Percentiles rank a stretch among this genome's conserved stretches.
Conservation (phyloP, 768 basidiomycete genomes). For the Kwoniella dendrophila region DNA sequence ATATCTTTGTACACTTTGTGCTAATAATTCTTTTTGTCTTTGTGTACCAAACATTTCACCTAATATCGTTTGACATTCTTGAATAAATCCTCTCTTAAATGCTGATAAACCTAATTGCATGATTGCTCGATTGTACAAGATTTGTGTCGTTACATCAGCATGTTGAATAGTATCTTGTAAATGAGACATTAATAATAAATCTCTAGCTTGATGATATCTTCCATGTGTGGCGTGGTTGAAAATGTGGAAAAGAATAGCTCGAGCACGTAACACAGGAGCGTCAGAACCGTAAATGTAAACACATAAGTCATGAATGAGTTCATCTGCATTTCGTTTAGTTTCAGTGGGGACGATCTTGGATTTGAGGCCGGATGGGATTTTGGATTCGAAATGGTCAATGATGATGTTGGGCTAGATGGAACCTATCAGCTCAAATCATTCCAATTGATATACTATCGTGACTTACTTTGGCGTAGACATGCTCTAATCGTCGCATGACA, state of each 20-base stretch:
- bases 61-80: constrained; percentile 87
- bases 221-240: constrained; percentile 97
- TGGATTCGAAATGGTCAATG: constrained; percentile 79
- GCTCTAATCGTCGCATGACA: constrained; percentile 92
- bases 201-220: constrained; percentile 92
- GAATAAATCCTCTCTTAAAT: constrained; percentile 91
- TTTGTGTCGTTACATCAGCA: constrained; percentile 94
- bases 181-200: constrained; percentile 98
- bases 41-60: constrained; percentile 96
- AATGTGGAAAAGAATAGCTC: constrained; percentile 96
- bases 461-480: constrained; percentile 93
- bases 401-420: constrained; percentile 79
- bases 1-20: constrained; percentile 93
- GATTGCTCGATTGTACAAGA: constrained; percentile 94
- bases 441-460: not conserved
- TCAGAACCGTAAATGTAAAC: constrained; percentile 89
- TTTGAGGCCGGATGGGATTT: constrained; percentile 58
- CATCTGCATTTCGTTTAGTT: constrained; percentile 64
- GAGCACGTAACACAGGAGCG: constrained; percentile 87
- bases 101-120: constrained; percentile 97
- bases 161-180: constrained; percentile 95
- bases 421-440: constrained; percentile 29
- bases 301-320: constrained; percentile 84
- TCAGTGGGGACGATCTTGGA: constrained; percentile 66
- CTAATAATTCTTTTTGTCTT: constrained; percentile 93